These are phyloP conservation scores for Alternaria sp. DNA, from an alignment of 2,329 filamentous ascomycete species.

Conservation along the genomic window DNA sequence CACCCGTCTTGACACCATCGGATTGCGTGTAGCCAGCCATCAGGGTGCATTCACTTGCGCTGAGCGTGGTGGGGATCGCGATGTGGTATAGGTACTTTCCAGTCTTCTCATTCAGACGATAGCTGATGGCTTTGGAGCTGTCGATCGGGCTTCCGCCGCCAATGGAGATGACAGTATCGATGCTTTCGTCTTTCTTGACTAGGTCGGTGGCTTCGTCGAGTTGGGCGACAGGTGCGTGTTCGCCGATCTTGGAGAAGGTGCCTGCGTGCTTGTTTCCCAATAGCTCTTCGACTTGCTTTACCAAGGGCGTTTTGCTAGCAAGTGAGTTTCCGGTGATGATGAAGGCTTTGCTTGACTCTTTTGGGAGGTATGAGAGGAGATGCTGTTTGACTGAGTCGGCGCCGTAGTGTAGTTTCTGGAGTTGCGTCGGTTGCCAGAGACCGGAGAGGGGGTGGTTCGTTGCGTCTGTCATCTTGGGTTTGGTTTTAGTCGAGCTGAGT, in stretches of 20 bases:
- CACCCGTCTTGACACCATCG: slow-evolving; percentile 58
- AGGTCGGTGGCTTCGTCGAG: slow-evolving; percentile 59
- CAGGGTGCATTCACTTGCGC: slow-evolving; percentile 62
- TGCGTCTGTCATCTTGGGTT: slow-evolving; percentile 49
- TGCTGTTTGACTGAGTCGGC: slow-evolving; percentile 55
- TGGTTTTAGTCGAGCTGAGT: slow-evolving; percentile 9
- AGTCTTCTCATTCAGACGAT: slow-evolving; percentile 43
- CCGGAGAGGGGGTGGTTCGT: slow-evolving; percentile 55
- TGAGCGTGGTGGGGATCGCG: slow-evolving; percentile 50
- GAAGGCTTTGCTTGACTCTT: slow-evolving; percentile 59
- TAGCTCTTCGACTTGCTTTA: slow-evolving; percentile 58
- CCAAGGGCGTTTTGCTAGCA: slow-evolving; percentile 60
- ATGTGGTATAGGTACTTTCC: slow-evolving; percentile 48
- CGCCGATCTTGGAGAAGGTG: slow-evolving; percentile 61
- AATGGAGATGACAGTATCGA: slow-evolving; percentile 63
- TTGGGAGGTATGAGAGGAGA: slow-evolving; percentile 54
- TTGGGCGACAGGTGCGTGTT: slow-evolving; percentile 62
- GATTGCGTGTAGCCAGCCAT: slow-evolving; percentile 59
- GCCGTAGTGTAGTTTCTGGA: slow-evolving; percentile 60
- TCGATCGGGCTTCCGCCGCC: slow-evolving; percentile 64
- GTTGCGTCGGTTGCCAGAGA: slow-evolving; percentile 58
- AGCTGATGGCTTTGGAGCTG: slow-evolving; percentile 46
- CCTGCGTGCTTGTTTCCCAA: slow-evolving; percentile 58
- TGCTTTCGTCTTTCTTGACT: slow-evolving; percentile 52
- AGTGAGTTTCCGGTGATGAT: slow-evolving; percentile 63